Evolutionary conservation across 768 basidiomycete genomes (phyloP).

Genomic region (Porpolomopsis calyptriformis): DNA sequence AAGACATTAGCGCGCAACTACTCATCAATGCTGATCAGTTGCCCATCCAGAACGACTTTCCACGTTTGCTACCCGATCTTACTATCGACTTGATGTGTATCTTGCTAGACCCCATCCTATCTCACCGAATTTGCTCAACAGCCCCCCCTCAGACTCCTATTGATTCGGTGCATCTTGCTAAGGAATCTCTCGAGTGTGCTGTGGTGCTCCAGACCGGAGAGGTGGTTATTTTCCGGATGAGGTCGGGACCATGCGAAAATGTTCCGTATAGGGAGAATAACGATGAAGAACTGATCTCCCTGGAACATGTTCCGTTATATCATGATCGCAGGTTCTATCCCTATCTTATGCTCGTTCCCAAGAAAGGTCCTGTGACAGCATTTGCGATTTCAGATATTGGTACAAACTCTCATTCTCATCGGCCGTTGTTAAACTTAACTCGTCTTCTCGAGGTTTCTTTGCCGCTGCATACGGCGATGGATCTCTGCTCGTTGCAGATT

Average conservation of each 20-base stretch:
- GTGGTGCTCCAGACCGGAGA: conserved; percentile 47
- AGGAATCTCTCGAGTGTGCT: conserved; percentile 47
- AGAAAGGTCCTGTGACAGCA: conserved; percentile 37
- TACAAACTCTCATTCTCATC: conserved; percentile 19
- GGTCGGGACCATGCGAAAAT: conserved; percentile 12
- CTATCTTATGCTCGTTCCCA: conserved; percentile 44
- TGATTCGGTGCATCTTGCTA: conserved; percentile 37
- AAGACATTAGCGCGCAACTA: conserved; percentile 64
- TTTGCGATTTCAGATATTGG: conserved; percentile 68
- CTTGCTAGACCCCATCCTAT: conserved; percentile 35
- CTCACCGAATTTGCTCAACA: conserved; percentile 18
- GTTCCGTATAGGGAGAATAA: conserved; percentile 15
- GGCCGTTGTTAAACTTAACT: neutral
- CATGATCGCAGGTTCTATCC: conserved; percentile 43
- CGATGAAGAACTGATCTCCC: conserved; percentile 42
- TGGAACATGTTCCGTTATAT: conserved; percentile 37
- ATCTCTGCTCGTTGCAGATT: conserved; percentile 53
- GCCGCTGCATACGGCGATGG: conserved; percentile 59
- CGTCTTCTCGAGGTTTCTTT: conserved; percentile 49
- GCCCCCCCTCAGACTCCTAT: conserved; percentile 26
- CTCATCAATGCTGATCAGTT: conserved; percentile 35
- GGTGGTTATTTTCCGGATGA: conserved; percentile 39
- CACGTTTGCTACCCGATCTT: conserved; percentile 49
- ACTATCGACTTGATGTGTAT: conserved; percentile 46
- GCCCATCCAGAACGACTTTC: conserved; percentile 53